phyloP scores from a whole-genome alignment of 176 grass and related monocot species.

The Rhipidocladum racemiflorum region DNA sequence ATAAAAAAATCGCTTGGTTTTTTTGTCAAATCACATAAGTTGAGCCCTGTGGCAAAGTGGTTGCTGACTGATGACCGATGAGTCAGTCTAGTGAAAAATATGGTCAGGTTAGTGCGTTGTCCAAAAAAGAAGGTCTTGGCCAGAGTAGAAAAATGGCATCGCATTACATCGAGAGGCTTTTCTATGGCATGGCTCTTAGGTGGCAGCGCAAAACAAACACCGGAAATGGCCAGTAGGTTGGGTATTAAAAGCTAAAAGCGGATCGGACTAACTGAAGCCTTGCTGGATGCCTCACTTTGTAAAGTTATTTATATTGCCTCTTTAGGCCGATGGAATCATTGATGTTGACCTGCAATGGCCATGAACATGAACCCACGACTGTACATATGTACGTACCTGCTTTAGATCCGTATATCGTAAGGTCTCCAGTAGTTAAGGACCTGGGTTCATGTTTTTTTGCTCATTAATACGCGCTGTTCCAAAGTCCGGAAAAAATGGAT shows the following conservation, averaged over 20 bases:
- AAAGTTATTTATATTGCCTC: background rate
- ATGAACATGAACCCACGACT: background rate
- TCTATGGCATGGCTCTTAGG: background rate
- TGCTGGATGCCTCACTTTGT: slow-evolving; percentile 28
- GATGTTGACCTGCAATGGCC: background rate
- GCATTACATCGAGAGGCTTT: background rate
- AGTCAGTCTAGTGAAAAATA: slow-evolving; percentile 1
- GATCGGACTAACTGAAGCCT: slow-evolving; percentile 2
- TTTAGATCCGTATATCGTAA: background rate
- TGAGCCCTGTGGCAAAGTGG: too few species aligned
- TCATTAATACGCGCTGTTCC: background rate
- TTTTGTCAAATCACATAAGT: too few species aligned
- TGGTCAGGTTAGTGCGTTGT: slow-evolving; percentile 33
- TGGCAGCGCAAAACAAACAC: slow-evolving; percentile 21
- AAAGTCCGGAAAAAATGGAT: background rate
- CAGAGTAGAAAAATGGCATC: slow-evolving; percentile 22
- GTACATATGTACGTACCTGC: background rate
- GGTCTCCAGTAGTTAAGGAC: background rate
- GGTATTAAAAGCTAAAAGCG: slow-evolving; percentile 1
- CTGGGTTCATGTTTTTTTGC: background rate
- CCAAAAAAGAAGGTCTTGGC: background rate
- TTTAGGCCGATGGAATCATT: background rate
- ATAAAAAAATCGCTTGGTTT: too few species aligned
- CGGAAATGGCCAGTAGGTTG: background rate
- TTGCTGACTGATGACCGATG: slow-evolving; percentile 10